Percentiles rank a stretch among this genome's conserved stretches.
These are phyloP conservation scores for Astrothelium subdiscretum DNA, from an alignment of 495 filamentous ascomycete species.

Conservation along the genomic window DNA sequence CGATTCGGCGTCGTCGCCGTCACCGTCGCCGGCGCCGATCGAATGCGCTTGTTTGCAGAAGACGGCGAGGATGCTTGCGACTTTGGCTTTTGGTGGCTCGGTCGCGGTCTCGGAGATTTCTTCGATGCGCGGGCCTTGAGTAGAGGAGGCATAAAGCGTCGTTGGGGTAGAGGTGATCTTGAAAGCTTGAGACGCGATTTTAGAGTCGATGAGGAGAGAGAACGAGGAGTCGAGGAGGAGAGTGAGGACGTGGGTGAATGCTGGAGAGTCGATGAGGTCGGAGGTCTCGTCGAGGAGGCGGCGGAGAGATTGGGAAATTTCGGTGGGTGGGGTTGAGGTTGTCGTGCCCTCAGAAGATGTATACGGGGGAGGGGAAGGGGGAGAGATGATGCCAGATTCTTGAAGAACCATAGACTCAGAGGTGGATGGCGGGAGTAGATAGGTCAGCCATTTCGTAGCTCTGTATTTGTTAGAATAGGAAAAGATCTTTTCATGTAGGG, in stretches of 20 bases:
- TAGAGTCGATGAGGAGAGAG: conserved; percentile 64
- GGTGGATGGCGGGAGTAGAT: conserved; percentile 65
- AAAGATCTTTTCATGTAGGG: neutral
- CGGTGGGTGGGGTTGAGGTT: conserved; percentile 27
- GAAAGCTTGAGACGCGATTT: conserved; percentile 67
- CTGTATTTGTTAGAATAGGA: conserved; percentile 19
- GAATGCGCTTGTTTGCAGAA: conserved; percentile 78
- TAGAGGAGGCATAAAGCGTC: conserved; percentile 21
- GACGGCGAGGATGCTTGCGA: conserved; percentile 80
- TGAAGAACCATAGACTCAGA: conserved; percentile 71
- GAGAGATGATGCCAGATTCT: conserved; percentile 64
- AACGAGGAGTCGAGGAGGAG: conserved; percentile 81
- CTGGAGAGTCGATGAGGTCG: conserved; percentile 87
- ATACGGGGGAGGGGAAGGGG: conserved; percentile 25
- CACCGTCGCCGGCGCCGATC: conserved; percentile 48
- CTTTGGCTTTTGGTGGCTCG: conserved; percentile 47
- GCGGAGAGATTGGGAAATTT: conserved; percentile 50
- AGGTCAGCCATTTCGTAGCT: conserved; percentile 62
- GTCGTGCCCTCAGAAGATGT: conserved; percentile 9
- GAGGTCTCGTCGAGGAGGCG: conserved; percentile 91
- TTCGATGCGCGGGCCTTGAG: conserved; percentile 23
- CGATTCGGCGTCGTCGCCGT: conserved; percentile 6
- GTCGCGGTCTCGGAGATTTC: conserved; percentile 28
- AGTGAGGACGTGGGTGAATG: conserved; percentile 71
- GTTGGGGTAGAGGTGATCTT: conserved; percentile 43